Evolutionary conservation across 768 basidiomycete species (phyloP).

Genomic region (Pulveroboletus frians): DNA sequence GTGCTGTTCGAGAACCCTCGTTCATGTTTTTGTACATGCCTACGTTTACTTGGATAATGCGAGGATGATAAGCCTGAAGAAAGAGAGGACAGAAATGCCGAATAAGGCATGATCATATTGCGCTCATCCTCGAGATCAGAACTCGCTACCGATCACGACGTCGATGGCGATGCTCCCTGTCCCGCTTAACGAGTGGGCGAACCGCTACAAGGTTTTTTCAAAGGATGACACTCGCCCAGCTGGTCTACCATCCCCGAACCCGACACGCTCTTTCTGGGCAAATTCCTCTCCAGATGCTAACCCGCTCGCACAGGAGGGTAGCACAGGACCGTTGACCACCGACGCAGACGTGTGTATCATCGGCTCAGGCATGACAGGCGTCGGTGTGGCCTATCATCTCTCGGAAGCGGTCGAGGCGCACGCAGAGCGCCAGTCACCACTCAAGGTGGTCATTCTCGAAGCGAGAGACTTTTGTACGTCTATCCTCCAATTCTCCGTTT

Average conservation of each 20-base stretch:
- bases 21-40: too few species aligned
- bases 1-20: neutral
- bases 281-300: constrained; percentile 51
- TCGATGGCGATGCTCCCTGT: constrained; percentile 8
- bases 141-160: neutral
- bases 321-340: constrained; percentile 49
- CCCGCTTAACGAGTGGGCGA: neutral
- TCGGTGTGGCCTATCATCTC: constrained; percentile 71
- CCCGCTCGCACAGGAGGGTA: constrained; percentile 64
- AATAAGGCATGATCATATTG: too few species aligned
- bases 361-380: constrained; percentile 76
- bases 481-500: neutral
- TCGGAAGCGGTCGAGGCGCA: constrained; percentile 28
- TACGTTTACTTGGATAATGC: too few species aligned
- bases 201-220: constrained; percentile 5
- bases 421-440: constrained; percentile 13
- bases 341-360: constrained; percentile 74
- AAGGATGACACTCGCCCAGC: constrained; percentile 11
- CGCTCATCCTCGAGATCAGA: too few species aligned
- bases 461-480: constrained; percentile 81
- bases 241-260: constrained; percentile 50
- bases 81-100: too few species aligned
- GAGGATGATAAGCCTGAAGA: too few species aligned
- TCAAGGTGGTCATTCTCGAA: constrained; percentile 66
- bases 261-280: constrained; percentile 74